phyloP scores from a whole-genome alignment of 164 flowering plant species.

The Cinnamomum micranthum region DNA sequence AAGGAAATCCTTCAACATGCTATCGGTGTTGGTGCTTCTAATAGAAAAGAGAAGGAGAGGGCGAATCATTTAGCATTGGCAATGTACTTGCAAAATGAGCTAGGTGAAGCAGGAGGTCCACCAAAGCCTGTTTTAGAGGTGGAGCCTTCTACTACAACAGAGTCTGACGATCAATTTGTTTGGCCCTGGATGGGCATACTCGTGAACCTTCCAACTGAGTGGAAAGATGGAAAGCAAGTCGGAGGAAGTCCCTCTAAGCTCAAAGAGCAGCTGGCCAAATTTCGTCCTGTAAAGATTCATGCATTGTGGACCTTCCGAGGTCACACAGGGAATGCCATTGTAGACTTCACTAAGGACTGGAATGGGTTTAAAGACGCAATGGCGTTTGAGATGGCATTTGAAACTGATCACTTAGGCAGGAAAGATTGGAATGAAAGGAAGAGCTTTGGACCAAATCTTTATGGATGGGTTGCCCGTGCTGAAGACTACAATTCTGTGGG shows the following conservation, averaged over 20 bases:
- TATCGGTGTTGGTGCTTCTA: slow-evolving; percentile 57
- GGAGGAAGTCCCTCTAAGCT: slow-evolving; percentile 10
- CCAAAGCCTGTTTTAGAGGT: slow-evolving; percentile 24
- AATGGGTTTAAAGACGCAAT: slow-evolving; percentile 13
- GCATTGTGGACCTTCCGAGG: slow-evolving; percentile 15
- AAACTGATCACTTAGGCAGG: slow-evolving; percentile 39
- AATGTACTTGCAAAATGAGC: slow-evolving; percentile 57
- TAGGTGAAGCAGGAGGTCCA: slow-evolving; percentile 24
- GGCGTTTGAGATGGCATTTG: slow-evolving; percentile 9
- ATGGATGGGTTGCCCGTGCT: slow-evolving; percentile 94
- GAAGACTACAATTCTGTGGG: slow-evolving; percentile 53
- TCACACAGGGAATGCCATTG: slow-evolving; percentile 13
- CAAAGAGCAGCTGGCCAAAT: slow-evolving; percentile 5
- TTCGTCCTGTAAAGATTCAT: slow-evolving; percentile 15
- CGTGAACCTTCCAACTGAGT: slow-evolving; percentile 14
- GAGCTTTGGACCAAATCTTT: slow-evolving; percentile 36
- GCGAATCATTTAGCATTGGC: slow-evolving; percentile 73
- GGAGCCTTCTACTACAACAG: slow-evolving; percentile 28
- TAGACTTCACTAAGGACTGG: slow-evolving; percentile 18
- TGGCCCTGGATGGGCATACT: slow-evolving; percentile 20
- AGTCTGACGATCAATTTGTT: slow-evolving; percentile 9
- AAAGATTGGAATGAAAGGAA: slow-evolving; percentile 50
- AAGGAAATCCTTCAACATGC: slow-evolving; percentile 89
- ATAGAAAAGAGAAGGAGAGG: slow-evolving; percentile 55
- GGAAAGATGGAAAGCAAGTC: slow-evolving; percentile 9